Percentiles rank a stretch among this genome's conserved stretches.
These are phyloP conservation scores for Geotrichum siamense DNA, from an alignment of 1,139 yeast genomes.

Conservation along the genomic window DNA sequence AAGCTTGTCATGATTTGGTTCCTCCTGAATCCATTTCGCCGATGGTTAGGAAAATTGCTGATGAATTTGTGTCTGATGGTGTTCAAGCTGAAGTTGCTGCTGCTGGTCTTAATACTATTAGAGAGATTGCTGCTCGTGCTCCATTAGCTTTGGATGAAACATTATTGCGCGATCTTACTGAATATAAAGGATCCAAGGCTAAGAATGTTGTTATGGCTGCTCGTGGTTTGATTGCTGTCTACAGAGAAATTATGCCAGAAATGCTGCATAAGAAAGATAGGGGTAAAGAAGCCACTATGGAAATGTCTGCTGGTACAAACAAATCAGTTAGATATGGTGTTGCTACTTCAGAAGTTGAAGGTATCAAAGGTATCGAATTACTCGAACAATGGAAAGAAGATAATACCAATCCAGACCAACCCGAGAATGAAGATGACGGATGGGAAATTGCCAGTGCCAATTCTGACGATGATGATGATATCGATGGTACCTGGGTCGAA, in stretches of 20 bases:
- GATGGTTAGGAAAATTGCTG: constrained; percentile 85
- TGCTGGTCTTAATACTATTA: constrained; percentile 90
- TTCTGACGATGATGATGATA: constrained; percentile 45
- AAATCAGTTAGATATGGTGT: constrained; percentile 51
- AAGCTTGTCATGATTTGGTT: constrained; percentile 90
- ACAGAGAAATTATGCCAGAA: constrained; percentile 93
- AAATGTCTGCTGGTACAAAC: constrained; percentile 46
- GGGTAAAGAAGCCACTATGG: constrained; percentile 86
- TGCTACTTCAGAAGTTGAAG: constrained; percentile 33
- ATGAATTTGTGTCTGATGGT: constrained; percentile 96
- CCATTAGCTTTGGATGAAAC: constrained; percentile 89
- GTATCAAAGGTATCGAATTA: constrained; percentile 86
- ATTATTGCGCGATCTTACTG: constrained; percentile 78
- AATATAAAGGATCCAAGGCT: constrained; percentile 85
- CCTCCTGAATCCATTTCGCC: constrained; percentile 86
- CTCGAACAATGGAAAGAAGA: constrained; percentile 82
- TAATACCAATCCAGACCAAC: constrained; percentile 43
- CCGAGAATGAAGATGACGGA: constrained; percentile 39
- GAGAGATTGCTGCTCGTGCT: constrained; percentile 87
- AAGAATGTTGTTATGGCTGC: constrained; percentile 95
- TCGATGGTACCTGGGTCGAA: constrained; percentile 47
- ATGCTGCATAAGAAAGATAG: constrained; percentile 86
- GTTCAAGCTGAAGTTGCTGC: constrained; percentile 97
- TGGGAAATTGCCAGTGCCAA: constrained; percentile 48
- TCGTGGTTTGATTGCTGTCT: constrained; percentile 73